Conservation (phyloP, 1,284 basidiomycete genomes). For the Cystobasidiaceae sp. region DNA sequence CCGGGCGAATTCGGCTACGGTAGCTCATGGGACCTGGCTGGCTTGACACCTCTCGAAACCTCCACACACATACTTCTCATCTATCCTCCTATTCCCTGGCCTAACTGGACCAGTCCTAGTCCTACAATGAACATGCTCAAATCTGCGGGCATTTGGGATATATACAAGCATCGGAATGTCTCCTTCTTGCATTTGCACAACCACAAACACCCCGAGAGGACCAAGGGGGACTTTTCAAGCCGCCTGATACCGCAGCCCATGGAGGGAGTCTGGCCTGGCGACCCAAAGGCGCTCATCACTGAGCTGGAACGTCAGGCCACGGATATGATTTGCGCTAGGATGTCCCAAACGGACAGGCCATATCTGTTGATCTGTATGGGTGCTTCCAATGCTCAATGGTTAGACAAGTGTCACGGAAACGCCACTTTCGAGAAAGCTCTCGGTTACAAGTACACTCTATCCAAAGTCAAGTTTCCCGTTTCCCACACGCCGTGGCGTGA, state of each 20-base stretch:
- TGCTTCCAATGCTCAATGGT: not conserved
- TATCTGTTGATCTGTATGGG: not conserved
- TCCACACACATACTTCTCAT: not conserved
- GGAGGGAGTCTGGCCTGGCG: not conserved
- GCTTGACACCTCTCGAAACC: no score
- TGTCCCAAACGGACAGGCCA: not conserved
- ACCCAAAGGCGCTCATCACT: not conserved
- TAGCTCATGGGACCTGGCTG: no score
- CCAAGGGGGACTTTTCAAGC: not conserved
- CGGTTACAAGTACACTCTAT: not conserved
- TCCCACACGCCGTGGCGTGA: not conserved
- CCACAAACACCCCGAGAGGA: not conserved
- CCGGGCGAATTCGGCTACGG: no score
- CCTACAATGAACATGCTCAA: not conserved
- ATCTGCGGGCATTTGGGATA: not conserved
- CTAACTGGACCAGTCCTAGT: not conserved
- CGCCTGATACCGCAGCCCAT: not conserved
- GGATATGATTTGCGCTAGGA: not conserved
- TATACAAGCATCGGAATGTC: not conserved
- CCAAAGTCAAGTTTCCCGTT: not conserved
- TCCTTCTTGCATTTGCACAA: not conserved
- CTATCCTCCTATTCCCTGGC: not conserved
- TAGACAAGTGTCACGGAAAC: not conserved
- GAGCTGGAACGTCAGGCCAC: not conserved
- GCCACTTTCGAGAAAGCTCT: not conserved